Conservation (phyloP, 2,329 filamentous ascomycete genomes). For the Phaeosphaeria sp. region DNA sequence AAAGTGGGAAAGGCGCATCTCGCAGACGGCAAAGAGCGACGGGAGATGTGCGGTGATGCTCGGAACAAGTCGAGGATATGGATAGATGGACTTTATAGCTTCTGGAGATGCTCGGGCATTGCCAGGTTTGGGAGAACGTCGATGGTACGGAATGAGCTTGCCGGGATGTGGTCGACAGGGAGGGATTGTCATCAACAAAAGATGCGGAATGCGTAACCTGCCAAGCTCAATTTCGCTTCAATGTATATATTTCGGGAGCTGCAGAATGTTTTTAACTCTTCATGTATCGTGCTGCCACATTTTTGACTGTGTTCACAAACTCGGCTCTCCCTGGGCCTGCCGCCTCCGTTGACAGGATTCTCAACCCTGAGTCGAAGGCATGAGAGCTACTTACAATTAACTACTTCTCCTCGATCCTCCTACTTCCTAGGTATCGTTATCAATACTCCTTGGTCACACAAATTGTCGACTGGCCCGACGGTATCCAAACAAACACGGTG, state of each 20-base stretch:
- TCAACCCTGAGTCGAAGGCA: no score
- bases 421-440: no score
- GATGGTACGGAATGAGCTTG: not conserved
- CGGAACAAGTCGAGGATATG: not conserved
- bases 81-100: not conserved
- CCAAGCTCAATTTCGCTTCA: not conserved
- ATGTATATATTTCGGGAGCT: not conserved
- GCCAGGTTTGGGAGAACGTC: not conserved
- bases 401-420: no score
- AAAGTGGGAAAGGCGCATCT: not conserved
- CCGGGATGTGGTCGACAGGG: not conserved
- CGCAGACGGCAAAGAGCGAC: not conserved
- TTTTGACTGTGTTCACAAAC: not conserved
- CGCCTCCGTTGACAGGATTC: not conserved
- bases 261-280: not conserved
- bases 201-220: not conserved
- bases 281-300: not conserved
- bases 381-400: no score
- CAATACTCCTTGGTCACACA: no score
- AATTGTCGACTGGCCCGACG: no score
- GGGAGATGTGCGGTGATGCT: conserved; percentile 1
- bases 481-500: no score
- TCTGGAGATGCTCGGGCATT: not conserved
- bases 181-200: not conserved
- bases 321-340: not conserved